phyloP scores from a whole-genome alignment of 805 yeast genomes.

The Yarrowia alimentaria region DNA sequence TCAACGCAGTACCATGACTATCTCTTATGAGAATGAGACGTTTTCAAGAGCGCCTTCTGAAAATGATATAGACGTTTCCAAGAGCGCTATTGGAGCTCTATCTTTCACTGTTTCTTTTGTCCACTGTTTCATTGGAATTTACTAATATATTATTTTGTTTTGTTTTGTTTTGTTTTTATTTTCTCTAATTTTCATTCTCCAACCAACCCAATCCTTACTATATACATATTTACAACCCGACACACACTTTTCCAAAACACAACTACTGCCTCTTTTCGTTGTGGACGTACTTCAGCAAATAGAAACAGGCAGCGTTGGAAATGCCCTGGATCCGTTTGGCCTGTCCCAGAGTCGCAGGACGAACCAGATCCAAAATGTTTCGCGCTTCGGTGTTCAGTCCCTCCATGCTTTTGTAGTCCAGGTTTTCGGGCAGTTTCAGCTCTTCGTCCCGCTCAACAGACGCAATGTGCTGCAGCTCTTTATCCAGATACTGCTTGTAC shows the following conservation, averaged over 20 bases:
- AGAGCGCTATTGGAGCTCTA: too few species aligned
- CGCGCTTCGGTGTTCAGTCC: slow-evolving; percentile 78
- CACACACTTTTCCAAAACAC: background rate
- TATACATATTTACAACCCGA: background rate
- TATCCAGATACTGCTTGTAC: slow-evolving; percentile 73
- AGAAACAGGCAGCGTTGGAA: slow-evolving; percentile 89
- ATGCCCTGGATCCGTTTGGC: slow-evolving; percentile 93
- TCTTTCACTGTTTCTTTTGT: too few species aligned
- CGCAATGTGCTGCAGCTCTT: slow-evolving; percentile 66
- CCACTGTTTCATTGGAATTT: too few species aligned
- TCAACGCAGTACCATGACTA: too few species aligned
- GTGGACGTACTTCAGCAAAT: slow-evolving; percentile 50
- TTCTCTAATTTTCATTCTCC: too few species aligned
- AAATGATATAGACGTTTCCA: too few species aligned
- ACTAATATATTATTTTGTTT: too few species aligned
- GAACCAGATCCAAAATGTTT: slow-evolving; percentile 62
- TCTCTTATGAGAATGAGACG: too few species aligned
- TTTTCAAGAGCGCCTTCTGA: too few species aligned
- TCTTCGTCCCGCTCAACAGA: slow-evolving; percentile 85
- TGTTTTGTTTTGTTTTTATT: too few species aligned
- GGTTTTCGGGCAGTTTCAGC: slow-evolving; percentile 64
- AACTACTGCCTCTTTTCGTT: slow-evolving; percentile 22
- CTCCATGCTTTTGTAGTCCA: slow-evolving; percentile 57
- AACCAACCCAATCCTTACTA: too few species aligned
- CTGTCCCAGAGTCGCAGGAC: slow-evolving; percentile 91